Conservation (phyloP, 2,329 filamentous ascomycete genomes). For the Annulohypoxylon truncatum region DNA sequence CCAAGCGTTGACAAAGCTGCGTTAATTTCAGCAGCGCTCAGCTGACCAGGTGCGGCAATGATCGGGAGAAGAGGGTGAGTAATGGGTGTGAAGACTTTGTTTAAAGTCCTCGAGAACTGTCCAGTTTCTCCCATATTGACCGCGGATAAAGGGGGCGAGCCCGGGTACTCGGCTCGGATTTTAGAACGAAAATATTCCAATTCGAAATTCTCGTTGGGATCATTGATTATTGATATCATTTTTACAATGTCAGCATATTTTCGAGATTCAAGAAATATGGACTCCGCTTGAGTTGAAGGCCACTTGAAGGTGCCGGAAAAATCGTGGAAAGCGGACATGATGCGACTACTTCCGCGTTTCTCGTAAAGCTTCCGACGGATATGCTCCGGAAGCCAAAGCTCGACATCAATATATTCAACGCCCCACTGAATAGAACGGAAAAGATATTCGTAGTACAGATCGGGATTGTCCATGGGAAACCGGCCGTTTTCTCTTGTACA, state of each 20-base stretch:
- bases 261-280: conserved; percentile 76
- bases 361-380: conserved; percentile 76
- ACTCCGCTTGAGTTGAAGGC: conserved; percentile 78
- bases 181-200: conserved; percentile 88
- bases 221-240: conserved; percentile 87
- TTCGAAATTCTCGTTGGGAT: conserved; percentile 88
- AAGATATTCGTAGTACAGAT: conserved; percentile 82
- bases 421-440: conserved; percentile 88
- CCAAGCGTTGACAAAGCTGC: conserved; percentile 81
- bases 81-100: conserved; percentile 88
- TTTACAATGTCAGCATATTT: conserved; percentile 88
- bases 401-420: conserved; percentile 89
- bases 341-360: conserved; percentile 79
- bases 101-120: conserved; percentile 84
- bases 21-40: conserved; percentile 89
- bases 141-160: conserved; percentile 79
- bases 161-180: conserved; percentile 75
- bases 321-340: conserved; percentile 93
- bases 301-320: conserved; percentile 87
- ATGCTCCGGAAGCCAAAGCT: conserved; percentile 84
- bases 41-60: conserved; percentile 85
- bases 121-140: conserved; percentile 91
- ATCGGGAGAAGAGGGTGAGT: conserved; percentile 86
- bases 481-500: conserved; percentile 85
- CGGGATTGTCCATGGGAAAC: conserved; percentile 84